A percentile compares a stretch with the other conserved stretches of the same genome.
Evolutionary conservation across 768 basidiomycete species (phyloP).

Genomic region (Termitomyces sp.): DNA sequence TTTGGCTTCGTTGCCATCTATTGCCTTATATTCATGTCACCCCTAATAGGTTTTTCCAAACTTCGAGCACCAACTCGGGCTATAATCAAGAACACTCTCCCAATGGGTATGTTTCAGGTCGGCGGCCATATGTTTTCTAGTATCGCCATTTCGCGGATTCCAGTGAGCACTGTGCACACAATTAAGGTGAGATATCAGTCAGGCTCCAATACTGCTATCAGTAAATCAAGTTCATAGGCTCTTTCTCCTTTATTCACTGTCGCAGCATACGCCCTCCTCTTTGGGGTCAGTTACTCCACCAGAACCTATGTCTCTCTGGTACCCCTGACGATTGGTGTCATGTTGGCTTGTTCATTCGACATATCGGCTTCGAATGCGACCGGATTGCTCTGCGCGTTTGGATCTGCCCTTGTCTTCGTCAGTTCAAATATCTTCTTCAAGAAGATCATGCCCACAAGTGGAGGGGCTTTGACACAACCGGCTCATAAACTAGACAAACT

Average conservation of each 20-base stretch:
- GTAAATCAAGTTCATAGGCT: constrained; percentile 49
- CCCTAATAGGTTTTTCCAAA: constrained; percentile 60
- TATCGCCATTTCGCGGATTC: constrained; percentile 94
- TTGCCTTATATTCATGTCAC: constrained; percentile 83
- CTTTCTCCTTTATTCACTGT: constrained; percentile 97
- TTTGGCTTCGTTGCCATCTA: constrained; percentile 92
- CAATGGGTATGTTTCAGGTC: constrained; percentile 98
- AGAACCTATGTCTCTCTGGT: constrained; percentile 91
- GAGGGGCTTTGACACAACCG: constrained; percentile 33
- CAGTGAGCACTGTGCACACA: constrained; percentile 97
- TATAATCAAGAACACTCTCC: constrained; percentile 77
- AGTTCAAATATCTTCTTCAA: constrained; percentile 99
- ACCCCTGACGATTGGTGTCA: constrained; percentile 95
- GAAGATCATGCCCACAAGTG: constrained; percentile 84
- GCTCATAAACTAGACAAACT: constrained; percentile 92
- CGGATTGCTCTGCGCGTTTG: constrained; percentile 94
- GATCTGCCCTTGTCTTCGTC: constrained; percentile 95
- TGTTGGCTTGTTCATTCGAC: constrained; percentile 96
- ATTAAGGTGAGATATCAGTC: constrained; percentile 73
- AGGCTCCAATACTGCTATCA: neutral
- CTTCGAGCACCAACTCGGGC: constrained; percentile 68
- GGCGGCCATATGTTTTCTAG: constrained; percentile 97
- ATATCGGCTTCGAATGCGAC: constrained; percentile 80
- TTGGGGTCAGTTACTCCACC: constrained; percentile 88
- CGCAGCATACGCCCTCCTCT: constrained; percentile 89